These are phyloP conservation scores for Aspergillus sclerotioniger DNA, from an alignment of 495 filamentous ascomycete species.

Conservation along the genomic window DNA sequence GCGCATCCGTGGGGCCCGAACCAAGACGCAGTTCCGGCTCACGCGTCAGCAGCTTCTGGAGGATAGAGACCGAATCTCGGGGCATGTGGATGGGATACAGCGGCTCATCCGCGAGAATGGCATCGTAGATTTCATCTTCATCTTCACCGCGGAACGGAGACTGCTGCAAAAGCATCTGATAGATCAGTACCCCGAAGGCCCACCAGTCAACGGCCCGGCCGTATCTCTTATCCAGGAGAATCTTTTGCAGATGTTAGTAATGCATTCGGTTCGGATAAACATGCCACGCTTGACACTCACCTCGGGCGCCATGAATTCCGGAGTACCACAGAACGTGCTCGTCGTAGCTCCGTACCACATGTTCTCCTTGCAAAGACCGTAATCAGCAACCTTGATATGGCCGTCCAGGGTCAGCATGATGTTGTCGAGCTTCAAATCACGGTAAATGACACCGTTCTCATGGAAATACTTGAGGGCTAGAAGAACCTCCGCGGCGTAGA, in stretches of 20 bases:
- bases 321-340: conserved; percentile 97
- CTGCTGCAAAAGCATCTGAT: conserved; percentile 99
- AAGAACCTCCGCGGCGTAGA: conserved; percentile 97
- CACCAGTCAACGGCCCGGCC: conserved; percentile 99
- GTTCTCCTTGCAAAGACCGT: conserved; percentile 98
- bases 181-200: conserved; percentile 99
- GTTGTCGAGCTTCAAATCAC: conserved; percentile 98
- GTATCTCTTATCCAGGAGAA: conserved; percentile 97
- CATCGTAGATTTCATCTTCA: conserved; percentile 99
- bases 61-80: conserved; percentile 92
- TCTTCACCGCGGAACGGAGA: conserved; percentile 99
- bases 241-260: conserved; percentile 51
- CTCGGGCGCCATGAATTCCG: conserved; percentile 99
- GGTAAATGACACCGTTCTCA: conserved; percentile 98
- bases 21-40: conserved; percentile 92
- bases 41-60: conserved; percentile 95
- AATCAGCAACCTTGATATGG: conserved; percentile 98
- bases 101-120: conserved; percentile 95
- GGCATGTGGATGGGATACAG: conserved; percentile 99
- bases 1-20: conserved; percentile 93
- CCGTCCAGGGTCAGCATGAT: conserved; percentile 94
- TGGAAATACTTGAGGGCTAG: conserved; percentile 99
- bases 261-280: not conserved
- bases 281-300: conserved; percentile 44
- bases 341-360: conserved; percentile 99